phyloP scores from a whole-genome alignment of 441 rosid genomes.

The Eugenia klotzschiana region DNA sequence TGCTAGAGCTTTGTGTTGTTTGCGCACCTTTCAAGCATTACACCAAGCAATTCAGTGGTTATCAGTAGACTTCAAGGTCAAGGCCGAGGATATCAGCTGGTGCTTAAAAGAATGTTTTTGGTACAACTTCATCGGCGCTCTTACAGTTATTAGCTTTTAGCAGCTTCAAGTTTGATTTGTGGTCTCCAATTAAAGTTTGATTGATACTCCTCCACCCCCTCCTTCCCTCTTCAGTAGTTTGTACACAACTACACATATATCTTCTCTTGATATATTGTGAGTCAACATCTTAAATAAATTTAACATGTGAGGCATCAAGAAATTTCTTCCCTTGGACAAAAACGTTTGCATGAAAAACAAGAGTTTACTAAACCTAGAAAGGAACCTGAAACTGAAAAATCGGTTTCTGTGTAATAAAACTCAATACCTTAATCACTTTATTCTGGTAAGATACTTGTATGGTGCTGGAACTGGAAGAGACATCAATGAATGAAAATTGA shows the following conservation, averaged over 20 bases:
- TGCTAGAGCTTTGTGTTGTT: background rate
- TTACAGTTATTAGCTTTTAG: background rate
- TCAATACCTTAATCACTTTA: background rate
- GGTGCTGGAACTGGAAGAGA: background rate
- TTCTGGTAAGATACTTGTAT: background rate
- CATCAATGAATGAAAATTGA: background rate
- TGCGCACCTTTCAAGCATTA: background rate
- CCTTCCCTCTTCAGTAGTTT: background rate
- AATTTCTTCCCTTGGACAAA: background rate
- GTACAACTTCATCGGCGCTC: background rate
- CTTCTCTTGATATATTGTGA: background rate
- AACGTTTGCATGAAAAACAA: background rate
- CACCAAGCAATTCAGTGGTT: background rate
- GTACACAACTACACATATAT: background rate
- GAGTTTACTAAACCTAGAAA: background rate
- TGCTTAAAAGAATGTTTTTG: background rate
- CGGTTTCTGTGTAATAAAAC: background rate
- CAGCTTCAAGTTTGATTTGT: background rate
- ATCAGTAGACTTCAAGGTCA: no score
- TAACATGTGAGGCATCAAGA: background rate
- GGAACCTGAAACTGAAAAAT: background rate
- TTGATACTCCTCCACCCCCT: background rate
- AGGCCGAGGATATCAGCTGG: no score
- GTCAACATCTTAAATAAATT: background rate
- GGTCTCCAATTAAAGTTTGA: background rate